Evolutionary conservation across 108 stramenopile species (phyloP), one percentile per base, ranked within the genome.

Genomic region (Aurantiochytrium sp.): DNA sequence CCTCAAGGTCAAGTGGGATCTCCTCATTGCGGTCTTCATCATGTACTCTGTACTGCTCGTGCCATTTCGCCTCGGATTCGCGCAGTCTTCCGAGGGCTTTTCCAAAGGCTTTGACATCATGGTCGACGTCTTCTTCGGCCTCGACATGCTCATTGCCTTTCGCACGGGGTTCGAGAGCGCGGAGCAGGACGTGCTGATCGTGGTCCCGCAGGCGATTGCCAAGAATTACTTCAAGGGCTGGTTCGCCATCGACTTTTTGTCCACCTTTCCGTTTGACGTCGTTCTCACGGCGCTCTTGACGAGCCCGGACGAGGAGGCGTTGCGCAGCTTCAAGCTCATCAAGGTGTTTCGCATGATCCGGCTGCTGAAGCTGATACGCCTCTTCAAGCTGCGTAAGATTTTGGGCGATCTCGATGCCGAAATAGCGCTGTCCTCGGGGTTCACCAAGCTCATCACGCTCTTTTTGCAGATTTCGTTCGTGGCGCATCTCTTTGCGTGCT

Each of bases 221-320:
- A 24, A 68, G 19, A 36, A 90, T 24, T 93, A 93, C 86, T 55
- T 91, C 24, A 37, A 55, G 19, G 69, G 68, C 19, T 91, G 91
- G 91, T 91, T 93, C 55, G 37, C 55, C 4, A 31, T 88, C 12
- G 92, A 93, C 81, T 39, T 93, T 6, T 4, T 91, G 50, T 88
- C 87, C 85, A 92, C 90, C n/a, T 32, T 93, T 19, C 92, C 92
- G 4, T 91, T 93, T 45, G 92, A 93, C 85, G 59, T 54, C 55
- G 41, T 89, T 5, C 30, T 39, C 0, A 32, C 36, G 10, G 53
- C 54, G 41, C n/a, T 41, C 27, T 12, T 53, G 39, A 42, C 19
- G 17, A 41, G 87, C 32, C 54, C 86, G 55, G 55, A 89, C 8
- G 48, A 42, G 27, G 52, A 54, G n/a, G 89, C 42, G 15, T 55